Evolutionary conservation across 2,329 filamentous ascomycete species (phyloP), one percentile per base, ranked within the genome.

Genomic region (Fusarium haematococcum): DNA sequence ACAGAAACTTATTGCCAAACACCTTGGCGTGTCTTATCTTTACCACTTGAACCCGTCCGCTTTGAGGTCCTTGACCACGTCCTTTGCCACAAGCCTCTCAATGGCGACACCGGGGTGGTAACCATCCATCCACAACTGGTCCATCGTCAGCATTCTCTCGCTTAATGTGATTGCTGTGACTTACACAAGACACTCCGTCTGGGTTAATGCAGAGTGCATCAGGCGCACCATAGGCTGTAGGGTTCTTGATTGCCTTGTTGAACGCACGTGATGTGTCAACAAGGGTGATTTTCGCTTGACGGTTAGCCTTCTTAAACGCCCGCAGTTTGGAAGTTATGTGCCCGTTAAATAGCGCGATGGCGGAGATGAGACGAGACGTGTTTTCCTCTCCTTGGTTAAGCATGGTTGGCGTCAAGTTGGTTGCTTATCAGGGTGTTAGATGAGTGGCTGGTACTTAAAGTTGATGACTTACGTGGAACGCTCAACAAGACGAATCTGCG

Each of bases 401-500:
- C 78, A 85, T 79, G 6, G 79, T 39, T 0, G 85, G 85, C 0
- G 84, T 82, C 62, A 83, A 80, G 52, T 86, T 76, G 13, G 85
- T 85, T 3, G 85, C 84, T 85, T 58, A 30, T 13, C 0, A 5
- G 6, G 1, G 3, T 14, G 2, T 71, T 6, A 76, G 68, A 14
- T 4, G 18, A 1, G 7, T 8, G 1, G 13, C 5, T 0, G 2
- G 14, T 6, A 11, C 2, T 0, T 7, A 8, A 20, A 23, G 11
- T 7, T 5, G 2, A 7, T 5, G 1, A 2, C 79, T 70, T 63
- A 80, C 79, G 88, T 2, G 91, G 91, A 0, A 91, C 89, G 62
- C 86, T 90, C 33, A 92, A 70, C 63, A 92, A 85, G 2, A 87
- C 83, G 69, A 92, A 92, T 65, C 91, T 90, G 6, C 90, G 83